Conservation (phyloP, 441 rosid species). For the Euphorbia corollata region DNA sequence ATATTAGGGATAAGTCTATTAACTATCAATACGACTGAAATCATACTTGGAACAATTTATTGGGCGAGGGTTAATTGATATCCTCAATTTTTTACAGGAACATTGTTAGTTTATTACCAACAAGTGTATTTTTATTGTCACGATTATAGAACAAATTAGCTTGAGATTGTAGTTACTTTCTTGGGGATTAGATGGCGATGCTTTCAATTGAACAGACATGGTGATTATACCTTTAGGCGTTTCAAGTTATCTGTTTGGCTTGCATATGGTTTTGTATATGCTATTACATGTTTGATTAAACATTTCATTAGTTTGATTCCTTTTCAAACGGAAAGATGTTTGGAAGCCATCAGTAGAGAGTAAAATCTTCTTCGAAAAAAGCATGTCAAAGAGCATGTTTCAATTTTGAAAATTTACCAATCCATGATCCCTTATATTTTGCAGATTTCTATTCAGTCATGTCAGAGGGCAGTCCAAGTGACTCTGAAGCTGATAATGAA, state of each 20-base stretch:
- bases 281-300: background rate
- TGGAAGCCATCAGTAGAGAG: background rate
- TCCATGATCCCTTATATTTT: conserved; percentile 16
- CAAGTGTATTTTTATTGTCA: background rate
- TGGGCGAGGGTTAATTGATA: no score
- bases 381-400: background rate
- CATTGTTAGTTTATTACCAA: background rate
- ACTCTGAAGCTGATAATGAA: conserved; percentile 78
- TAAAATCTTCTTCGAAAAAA: background rate
- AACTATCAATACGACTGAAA: background rate
- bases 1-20: background rate
- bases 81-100: background rate
- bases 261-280: conserved; percentile 5
- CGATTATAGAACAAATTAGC: no score
- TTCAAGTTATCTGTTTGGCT: background rate
- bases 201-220: conserved; percentile 1
- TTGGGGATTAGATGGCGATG: background rate
- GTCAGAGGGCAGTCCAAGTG: conserved; percentile 88
- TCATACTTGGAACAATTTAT: background rate
- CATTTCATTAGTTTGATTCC: background rate
- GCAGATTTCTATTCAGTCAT: conserved; percentile 94
- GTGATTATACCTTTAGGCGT: background rate
- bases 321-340: background rate
- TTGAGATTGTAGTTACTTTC: background rate
- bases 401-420: conserved; percentile 13